A percentile compares a stretch with the other conserved stretches of the same genome.
These are phyloP conservation scores for Skeletonema tropicum DNA, from an alignment of 108 stramenopile genomes.

Conservation along the genomic window DNA sequence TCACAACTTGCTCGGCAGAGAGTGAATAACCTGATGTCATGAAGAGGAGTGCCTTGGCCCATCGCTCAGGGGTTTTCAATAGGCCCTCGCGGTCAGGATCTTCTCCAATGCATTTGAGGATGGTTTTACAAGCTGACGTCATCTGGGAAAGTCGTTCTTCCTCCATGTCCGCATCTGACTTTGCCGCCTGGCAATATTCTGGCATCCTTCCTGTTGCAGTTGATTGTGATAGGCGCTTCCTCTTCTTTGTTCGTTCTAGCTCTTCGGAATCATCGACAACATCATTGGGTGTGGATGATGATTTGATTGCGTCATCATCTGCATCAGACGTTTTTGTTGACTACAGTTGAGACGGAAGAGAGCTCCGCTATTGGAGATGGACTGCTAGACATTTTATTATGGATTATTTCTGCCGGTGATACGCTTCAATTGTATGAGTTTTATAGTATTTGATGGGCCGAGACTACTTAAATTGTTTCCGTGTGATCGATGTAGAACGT, in stretches of 20 bases:
- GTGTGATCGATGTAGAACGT: too few relatives aligned
- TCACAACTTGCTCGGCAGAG: slow-evolving; percentile 76
- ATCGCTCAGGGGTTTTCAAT: slow-evolving; percentile 89
- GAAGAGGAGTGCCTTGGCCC: slow-evolving; percentile 95
- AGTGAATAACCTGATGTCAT: slow-evolving; percentile 92
- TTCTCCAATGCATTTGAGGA: slow-evolving; percentile 96
- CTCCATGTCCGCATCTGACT: slow-evolving; percentile 13
- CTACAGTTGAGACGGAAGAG: not conserved
- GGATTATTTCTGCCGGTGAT: not conserved
- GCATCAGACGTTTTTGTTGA: not conserved
- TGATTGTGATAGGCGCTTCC: not conserved
- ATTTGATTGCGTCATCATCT: not conserved
- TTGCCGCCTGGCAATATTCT: slow-evolving; percentile 1
- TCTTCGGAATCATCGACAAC: slow-evolving; percentile 13
- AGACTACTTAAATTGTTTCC: too few relatives aligned
- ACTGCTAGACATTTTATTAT: not conserved
- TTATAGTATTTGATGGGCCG: not conserved
- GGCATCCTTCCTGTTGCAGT: not conserved
- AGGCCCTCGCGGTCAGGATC: slow-evolving; percentile 94
- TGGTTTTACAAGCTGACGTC: slow-evolving; percentile 86
- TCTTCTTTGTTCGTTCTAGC: slow-evolving; percentile 17
- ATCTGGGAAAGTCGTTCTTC: slow-evolving; percentile 69
- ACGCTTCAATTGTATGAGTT: not conserved
- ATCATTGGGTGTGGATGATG: slow-evolving; percentile 9
- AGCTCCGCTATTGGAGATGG: not conserved